Evolutionary conservation across 352 stramenopile genomes (phyloP), one percentile per base, ranked within the genome.

Genomic region (Lagenidium giganteum): DNA sequence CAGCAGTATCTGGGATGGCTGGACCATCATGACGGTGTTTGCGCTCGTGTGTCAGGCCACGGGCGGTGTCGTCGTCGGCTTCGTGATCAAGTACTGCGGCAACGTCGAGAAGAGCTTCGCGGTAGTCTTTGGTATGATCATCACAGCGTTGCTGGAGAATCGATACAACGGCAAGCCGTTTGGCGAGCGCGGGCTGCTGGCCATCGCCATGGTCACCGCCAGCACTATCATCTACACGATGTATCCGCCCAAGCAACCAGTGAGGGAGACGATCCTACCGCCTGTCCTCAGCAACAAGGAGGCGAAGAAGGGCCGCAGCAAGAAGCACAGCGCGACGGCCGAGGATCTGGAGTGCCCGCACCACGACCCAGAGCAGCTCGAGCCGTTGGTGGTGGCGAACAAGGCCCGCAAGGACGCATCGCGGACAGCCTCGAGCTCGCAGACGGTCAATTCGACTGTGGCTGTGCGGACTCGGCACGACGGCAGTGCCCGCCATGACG

Each of bases 41-140:
- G 65, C 81, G 21, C 51, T 93, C 5, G 46, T 91, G 21, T 83
- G 77, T 25, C 78, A 93, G 53, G 81, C 81, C 2, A 28, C 65
- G 12, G 78, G 81, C 37, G 76, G 81, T 16, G 65, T 93, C 13
- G 31, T 89, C 14, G 81, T 93, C 16, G 81, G 76, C 12, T 87
- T 88, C 42, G 81, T 93, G 25, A 93, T 89, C 53, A 86, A 87
- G 57, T 68, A 90, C 61, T 88, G 75, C 28, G 81, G 81, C 7
- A 91, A 89, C 51, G 77, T 93, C 17, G 73, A 90, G 40, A 90
- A 91, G 57, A 85, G 65, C 53, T 91, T 93, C 46, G 76, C 76
- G 0, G 81, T 91, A 13, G 81, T 93, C 25, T 60, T 71, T 17
- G 81, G 81, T 12, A 88, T 91, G 67, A 70, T 85, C 44, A 81